These are phyloP conservation scores for Typha latifolia DNA, from an alignment of 176 grass and related monocot species.

Conservation along the genomic window DNA sequence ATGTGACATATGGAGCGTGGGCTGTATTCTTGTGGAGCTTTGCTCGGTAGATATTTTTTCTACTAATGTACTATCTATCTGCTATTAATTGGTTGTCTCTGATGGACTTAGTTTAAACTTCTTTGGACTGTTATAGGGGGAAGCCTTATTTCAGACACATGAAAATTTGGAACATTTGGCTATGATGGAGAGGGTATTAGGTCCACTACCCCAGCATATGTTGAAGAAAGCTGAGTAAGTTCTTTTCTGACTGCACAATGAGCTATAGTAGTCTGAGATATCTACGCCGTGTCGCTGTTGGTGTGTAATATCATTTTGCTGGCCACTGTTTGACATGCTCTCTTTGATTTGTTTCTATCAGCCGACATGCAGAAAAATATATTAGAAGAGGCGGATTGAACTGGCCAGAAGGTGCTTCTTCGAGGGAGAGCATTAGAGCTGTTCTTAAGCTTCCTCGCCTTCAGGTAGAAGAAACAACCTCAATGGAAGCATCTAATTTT, in stretches of 20 bases:
- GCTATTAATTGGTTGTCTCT: neutral
- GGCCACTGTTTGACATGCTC: neutral
- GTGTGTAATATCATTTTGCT: neutral
- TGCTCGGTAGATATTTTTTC: slow-evolving; percentile 61
- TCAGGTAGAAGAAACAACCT: slow-evolving; percentile 32
- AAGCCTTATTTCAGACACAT: slow-evolving; percentile 43
- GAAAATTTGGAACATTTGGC: slow-evolving; percentile 50
- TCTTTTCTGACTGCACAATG: neutral
- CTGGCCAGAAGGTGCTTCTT: slow-evolving; percentile 76
- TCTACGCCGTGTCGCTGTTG: neutral
- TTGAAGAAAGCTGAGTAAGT: slow-evolving; percentile 31
- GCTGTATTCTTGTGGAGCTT: slow-evolving; percentile 91
- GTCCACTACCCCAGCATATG: slow-evolving; percentile 28
- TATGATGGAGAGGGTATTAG: slow-evolving; percentile 41
- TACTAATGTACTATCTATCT: neutral
- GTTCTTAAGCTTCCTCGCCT: slow-evolving; percentile 61
- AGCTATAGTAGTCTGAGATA: neutral
- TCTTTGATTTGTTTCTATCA: slow-evolving; percentile 21
- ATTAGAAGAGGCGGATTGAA: slow-evolving; percentile 69
- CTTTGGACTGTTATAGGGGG: slow-evolving; percentile 20
- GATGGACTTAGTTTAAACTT: neutral
- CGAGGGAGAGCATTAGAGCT: slow-evolving; percentile 73
- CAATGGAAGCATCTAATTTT: neutral
- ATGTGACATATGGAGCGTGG: slow-evolving; percentile 95
- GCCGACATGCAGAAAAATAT: slow-evolving; percentile 63